Base-by-base conservation (phyloP, 305 asterid species). In the Withania somnifera region DNA sequence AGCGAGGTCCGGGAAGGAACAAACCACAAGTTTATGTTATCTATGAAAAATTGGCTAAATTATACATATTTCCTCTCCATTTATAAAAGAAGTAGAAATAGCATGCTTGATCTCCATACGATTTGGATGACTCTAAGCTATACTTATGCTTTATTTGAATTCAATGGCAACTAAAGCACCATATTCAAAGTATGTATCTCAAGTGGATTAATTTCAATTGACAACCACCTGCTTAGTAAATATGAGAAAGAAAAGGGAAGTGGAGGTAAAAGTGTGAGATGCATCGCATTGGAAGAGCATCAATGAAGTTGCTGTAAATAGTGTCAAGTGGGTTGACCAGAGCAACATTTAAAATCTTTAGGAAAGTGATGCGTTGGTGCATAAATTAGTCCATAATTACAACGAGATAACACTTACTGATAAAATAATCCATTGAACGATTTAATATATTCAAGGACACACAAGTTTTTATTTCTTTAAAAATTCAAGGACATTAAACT, bases 231-330 rank as follows among this genome's bases (percentile, higher is more conserved):
- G 53, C 32, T 36, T 54, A 40, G 47, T 60, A 36, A 56, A 77
- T 51, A 58, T 19, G 38, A 79, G 32, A 5, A 66, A 57, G n/a
- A 28, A 78, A 26, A 42, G 79, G 52, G 58, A 71, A 71, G 58
- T 45, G n/a, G n/a, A n/a, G n/a, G n/a, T 71, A 45, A 24, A 71
- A 24, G 20, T 71, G 68, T 11, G 7, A 84, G 78, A 66, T 32
- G 79, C 90, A 54, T 89, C 93, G 97, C 93, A 94, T 94, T 6
- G 97, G 96, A 81, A 93, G 91, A 69, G 97, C 97, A 83, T 93
- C 97, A 54, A 89, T 89, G 87, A 93, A 93, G 85, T 93, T 93
- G 93, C 97, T 93, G 87, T 91, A 93, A 64, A 93, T 93, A 8
- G 97, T 93, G 85, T 93, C 97, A 11, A 91, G 92, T 7, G 97